phyloP scores from a whole-genome alignment of 106 monocot genomes.

The Dendrobium catenatum region DNA sequence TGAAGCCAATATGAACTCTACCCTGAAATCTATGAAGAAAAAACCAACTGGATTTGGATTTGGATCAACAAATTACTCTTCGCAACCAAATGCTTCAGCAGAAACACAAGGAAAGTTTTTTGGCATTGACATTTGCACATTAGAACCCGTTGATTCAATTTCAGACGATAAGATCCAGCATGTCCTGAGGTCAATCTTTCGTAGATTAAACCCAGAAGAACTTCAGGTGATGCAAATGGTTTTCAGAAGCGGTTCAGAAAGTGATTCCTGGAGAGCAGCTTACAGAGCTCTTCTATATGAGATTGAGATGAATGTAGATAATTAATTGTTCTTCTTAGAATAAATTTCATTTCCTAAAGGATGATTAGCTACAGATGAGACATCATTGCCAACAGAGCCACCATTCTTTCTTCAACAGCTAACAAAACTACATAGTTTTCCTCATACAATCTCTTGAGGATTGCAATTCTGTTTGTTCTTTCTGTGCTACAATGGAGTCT shows the following conservation, averaged over 20 bases:
- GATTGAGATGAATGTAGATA: slow-evolving; percentile 20
- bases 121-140: not conserved
- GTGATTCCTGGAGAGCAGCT: slow-evolving; percentile 25
- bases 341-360: not conserved
- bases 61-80: not conserved
- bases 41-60: not conserved
- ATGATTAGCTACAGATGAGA: not conserved
- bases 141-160: not conserved
- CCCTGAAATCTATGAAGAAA: not conserved
- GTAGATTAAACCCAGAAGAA: not conserved
- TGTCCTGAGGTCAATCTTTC: not conserved
- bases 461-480: not conserved
- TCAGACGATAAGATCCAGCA: not conserved
- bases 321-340: not conserved
- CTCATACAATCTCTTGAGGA: not conserved
- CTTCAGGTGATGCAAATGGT: slow-evolving; percentile 20
- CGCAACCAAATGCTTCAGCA: not conserved
- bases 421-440: not conserved
- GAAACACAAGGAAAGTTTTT: not conserved
- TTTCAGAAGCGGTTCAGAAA: slow-evolving; percentile 20
- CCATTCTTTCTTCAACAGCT: not conserved
- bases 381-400: not conserved
- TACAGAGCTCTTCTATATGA: not conserved
- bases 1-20: not conserved
- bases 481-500: not conserved